phyloP scores from a whole-genome alignment of 1,139 yeast genomes.

The Hyphopichia buzzinii region DNA sequence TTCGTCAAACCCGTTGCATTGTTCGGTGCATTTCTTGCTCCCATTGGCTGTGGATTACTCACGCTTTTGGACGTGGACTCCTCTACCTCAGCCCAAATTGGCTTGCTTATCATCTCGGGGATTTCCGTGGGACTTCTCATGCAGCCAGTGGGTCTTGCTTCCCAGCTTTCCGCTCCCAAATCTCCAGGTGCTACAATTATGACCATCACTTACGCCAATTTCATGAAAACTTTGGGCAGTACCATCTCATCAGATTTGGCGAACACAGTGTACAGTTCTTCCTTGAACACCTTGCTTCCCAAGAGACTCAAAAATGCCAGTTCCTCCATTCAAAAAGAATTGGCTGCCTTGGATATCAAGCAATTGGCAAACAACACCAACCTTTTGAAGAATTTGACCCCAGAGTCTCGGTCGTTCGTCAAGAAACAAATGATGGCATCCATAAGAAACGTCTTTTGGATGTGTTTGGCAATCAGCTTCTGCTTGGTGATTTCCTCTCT shows the following conservation, averaged over 20 bases:
- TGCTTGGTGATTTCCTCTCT: constrained; percentile 18
- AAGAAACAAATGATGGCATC: constrained; percentile 29
- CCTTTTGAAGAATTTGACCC: constrained; percentile 18
- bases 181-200: constrained; percentile 36
- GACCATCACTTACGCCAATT: constrained; percentile 33
- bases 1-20: constrained; percentile 31
- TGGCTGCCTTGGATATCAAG: constrained; percentile 13
- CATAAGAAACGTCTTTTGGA: constrained; percentile 32
- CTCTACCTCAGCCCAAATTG: constrained; percentile 25
- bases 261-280: constrained; percentile 32
- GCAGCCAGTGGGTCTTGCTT: constrained; percentile 27
- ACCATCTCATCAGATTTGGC: constrained; percentile 32
- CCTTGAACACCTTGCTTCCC: constrained; percentile 19
- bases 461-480: constrained; percentile 26
- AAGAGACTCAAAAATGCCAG: constrained; percentile 17
- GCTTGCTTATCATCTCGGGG: constrained; percentile 33
- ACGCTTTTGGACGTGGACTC: constrained; percentile 32
- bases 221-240: constrained; percentile 31
- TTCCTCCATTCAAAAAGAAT: constrained; percentile 18
- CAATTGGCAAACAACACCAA: constrained; percentile 19
- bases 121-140: constrained; percentile 27
- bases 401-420: constrained; percentile 24
- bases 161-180: constrained; percentile 37
- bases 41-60: constrained; percentile 35
- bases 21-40: constrained; percentile 24